phyloP scores from a whole-genome alignment of 164 flowering plant species.

The Sextonia rubra region DNA sequence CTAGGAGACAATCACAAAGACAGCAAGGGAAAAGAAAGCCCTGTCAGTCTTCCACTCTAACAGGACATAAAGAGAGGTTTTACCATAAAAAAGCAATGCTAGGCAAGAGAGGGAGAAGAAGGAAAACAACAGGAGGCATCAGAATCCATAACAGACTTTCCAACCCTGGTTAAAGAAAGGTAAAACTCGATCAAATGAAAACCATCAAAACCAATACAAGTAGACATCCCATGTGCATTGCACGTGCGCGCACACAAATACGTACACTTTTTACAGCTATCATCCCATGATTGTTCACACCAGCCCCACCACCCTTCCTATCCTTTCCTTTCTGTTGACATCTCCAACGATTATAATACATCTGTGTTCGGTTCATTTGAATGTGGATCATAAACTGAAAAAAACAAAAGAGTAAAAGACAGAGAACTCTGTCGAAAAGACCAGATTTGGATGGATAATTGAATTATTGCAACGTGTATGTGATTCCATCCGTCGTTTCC shows the following conservation, averaged over 20 bases:
- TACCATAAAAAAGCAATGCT: too few relatives aligned
- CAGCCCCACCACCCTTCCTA: background rate
- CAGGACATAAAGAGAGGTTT: too few relatives aligned
- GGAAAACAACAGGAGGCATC: too few relatives aligned
- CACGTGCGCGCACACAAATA: background rate
- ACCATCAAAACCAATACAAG: background rate
- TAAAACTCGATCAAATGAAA: too few relatives aligned
- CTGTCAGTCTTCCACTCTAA: too few relatives aligned
- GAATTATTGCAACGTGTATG: constrained; percentile 37
- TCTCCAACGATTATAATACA: background rate
- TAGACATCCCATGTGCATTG: background rate
- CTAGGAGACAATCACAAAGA: too few relatives aligned
- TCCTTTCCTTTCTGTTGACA: background rate
- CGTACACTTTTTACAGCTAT: background rate
- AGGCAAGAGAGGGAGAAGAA: too few relatives aligned
- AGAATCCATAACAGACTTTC: too few relatives aligned
- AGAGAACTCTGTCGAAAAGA: constrained; percentile 1
- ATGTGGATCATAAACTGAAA: background rate
- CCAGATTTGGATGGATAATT: constrained; percentile 26
- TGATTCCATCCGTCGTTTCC: constrained; percentile 41
- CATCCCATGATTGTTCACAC: background rate
- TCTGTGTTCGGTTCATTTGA: background rate
- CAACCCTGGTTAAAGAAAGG: too few relatives aligned
- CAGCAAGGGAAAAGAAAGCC: too few relatives aligned
- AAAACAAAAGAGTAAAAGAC: background rate